Base-by-base conservation (phyloP, 2,329 filamentous ascomycete species). In the Alternaria dauci region DNA sequence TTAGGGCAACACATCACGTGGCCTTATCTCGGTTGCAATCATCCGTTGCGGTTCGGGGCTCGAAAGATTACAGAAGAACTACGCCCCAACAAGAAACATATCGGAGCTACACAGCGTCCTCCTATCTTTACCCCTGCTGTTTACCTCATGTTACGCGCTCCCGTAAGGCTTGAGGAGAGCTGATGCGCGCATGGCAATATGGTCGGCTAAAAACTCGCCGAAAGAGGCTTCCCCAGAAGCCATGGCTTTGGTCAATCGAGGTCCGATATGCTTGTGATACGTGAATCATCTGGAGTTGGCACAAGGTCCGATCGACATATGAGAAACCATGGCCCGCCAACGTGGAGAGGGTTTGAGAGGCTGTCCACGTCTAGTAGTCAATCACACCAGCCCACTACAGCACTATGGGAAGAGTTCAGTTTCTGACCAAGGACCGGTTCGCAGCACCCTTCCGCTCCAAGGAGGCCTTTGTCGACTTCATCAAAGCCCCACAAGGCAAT, bases 361-460 rank as follows among this genome's bases (percentile, higher is more conserved):
- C 26, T 48, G 34, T 30, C 32, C 28, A 25, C 46, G 18, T 20
- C 34, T 16, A 34, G 50, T 14, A 26, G 16, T 54, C 38, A 8
- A 53, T 50, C 36, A 30, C 26, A 32, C 11, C 39, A 26, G 16
- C 30, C 34, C 41, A 55, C 25, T 20, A 48, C 46, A 48, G 23
- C 30, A 57, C 18, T 34, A 63, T 58, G 54, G 54, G 58, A 36
- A 61, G 39, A 58, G 41, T 61, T 25, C 44, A 46, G 9, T 52
- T 54, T 53, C 55, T 39, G 57, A 55, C 47, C 43, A 58, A 14
- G 44, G 43, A 47, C 8, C 43, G 38, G 36, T 23, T 66, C 8
- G 52, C 44, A 26, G 57, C 61, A 25, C 61, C 61, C 7, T 71
- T 71, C 38, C 54, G 50, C 8, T 71, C 69, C 8, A 71, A 63